phyloP scores from a whole-genome alignment of 306 rosid genomes.

The Cucumis hystrix region DNA sequence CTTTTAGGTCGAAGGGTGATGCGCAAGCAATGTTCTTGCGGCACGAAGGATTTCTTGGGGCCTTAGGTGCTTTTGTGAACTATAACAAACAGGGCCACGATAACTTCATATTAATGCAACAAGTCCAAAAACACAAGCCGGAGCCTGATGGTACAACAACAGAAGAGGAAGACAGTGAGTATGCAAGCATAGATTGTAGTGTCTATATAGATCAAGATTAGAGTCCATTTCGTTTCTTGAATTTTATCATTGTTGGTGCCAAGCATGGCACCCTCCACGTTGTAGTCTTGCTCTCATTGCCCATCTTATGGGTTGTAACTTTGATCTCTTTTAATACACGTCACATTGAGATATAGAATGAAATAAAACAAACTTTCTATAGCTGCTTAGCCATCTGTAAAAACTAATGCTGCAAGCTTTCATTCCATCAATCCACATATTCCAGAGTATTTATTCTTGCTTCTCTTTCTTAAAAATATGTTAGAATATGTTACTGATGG shows the following conservation, averaged over 20 bases:
- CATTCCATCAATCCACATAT: background rate
- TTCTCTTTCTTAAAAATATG: background rate
- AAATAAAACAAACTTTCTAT: background rate
- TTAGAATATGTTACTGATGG: no score
- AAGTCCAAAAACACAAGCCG: slow-evolving; percentile 24
- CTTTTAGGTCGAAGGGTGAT: slow-evolving; percentile 88
- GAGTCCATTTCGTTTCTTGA: background rate
- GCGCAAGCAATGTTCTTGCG: slow-evolving; percentile 85
- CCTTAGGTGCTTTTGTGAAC: slow-evolving; percentile 73
- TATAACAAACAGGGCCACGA: slow-evolving; percentile 53
- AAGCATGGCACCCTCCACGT: background rate
- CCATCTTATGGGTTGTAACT: background rate
- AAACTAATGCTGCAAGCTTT: background rate
- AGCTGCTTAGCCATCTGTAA: background rate
- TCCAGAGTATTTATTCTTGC: background rate
- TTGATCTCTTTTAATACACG: background rate
- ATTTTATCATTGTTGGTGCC: background rate
- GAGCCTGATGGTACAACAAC: slow-evolving; percentile 12
- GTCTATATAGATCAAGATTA: slow-evolving; percentile 15
- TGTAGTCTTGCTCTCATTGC: background rate
- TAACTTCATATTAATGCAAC: slow-evolving; percentile 28
- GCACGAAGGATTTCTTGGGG: slow-evolving; percentile 97
- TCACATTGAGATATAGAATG: background rate
- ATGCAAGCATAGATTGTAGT: slow-evolving; percentile 64
- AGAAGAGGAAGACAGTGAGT: slow-evolving; percentile 41